Percentiles rank a stretch among this genome's conserved stretches.
Conservation (phyloP, 2,329 filamentous ascomycete genomes). For the Stenocarpella maydis region DNA sequence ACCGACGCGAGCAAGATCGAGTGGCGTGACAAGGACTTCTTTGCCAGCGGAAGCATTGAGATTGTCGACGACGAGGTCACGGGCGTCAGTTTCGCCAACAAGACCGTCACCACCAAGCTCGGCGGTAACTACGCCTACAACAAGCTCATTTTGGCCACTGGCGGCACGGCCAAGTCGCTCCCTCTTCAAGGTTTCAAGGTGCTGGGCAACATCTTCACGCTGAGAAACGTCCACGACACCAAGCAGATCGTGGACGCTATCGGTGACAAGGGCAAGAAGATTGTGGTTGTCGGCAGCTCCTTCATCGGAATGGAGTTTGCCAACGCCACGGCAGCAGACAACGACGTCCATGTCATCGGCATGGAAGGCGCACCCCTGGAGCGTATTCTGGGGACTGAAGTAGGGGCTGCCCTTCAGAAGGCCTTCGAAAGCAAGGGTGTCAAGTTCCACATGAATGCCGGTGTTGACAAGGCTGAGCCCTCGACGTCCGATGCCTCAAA, state of each 20-base stretch:
- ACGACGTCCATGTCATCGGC: constrained; percentile 85
- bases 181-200: constrained; percentile 88
- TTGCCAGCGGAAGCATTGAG: constrained; percentile 67
- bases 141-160: constrained; percentile 90
- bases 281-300: constrained; percentile 89
- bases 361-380: constrained; percentile 89
- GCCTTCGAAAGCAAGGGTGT: constrained; percentile 85
- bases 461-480: constrained; percentile 83
- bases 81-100: constrained; percentile 77
- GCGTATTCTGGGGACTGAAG: constrained; percentile 81
- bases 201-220: constrained; percentile 84
- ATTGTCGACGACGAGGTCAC: constrained; percentile 71
- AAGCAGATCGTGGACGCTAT: constrained; percentile 82
- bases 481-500: constrained; percentile 71
- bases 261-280: constrained; percentile 86
- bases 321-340: constrained; percentile 80
- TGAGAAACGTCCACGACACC: constrained; percentile 80
- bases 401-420: constrained; percentile 82
- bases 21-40: constrained; percentile 81
- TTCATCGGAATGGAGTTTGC: constrained; percentile 99
- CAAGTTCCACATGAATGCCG: constrained; percentile 84
- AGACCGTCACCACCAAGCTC: constrained; percentile 76
- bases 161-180: constrained; percentile 77
- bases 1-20: constrained; percentile 81
- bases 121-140: constrained; percentile 79